phyloP scores from a whole-genome alignment of 495 filamentous ascomycete genomes.

The Aspergillus mulundensis region DNA sequence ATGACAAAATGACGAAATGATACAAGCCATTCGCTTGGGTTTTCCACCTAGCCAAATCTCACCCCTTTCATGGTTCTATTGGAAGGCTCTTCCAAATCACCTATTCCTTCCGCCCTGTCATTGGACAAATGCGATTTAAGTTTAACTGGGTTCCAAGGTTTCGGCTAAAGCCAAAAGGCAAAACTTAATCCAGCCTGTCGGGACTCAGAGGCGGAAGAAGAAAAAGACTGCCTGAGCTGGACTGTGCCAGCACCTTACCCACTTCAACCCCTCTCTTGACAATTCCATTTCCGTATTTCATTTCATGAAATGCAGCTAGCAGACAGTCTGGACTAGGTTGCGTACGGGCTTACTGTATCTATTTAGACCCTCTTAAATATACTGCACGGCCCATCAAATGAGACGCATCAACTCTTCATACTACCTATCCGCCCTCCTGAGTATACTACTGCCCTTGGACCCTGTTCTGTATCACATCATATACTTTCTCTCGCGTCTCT shows the following conservation, averaged over 20 bases:
- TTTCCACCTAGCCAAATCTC: background rate
- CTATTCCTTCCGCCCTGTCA: background rate
- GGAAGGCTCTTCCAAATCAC: background rate
- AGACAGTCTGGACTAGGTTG: background rate
- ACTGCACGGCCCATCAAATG: background rate
- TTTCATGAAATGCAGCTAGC: slow-evolving; percentile 7
- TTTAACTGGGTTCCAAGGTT: slow-evolving; percentile 21
- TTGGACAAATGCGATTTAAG: slow-evolving; percentile 14
- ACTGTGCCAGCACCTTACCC: background rate
- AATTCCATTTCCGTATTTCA: slow-evolving; percentile 1
- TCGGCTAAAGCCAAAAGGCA: slow-evolving; percentile 39
- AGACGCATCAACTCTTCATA: background rate
- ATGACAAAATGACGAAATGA: background rate
- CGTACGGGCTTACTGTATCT: no score
- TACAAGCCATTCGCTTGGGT: background rate
- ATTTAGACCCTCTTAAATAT: slow-evolving; percentile 6
- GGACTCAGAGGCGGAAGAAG: slow-evolving; percentile 22
- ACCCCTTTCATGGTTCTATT: background rate
- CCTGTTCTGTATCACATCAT: background rate
- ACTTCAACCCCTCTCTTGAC: slow-evolving; percentile 11
- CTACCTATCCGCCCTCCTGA: background rate
- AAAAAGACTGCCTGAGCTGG: slow-evolving; percentile 14
- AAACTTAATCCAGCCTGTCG: slow-evolving; percentile 46
- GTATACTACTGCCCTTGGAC: background rate
- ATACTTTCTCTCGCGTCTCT: background rate